Evolutionary conservation across 2,329 filamentous ascomycete genomes (phyloP).

Genomic region (Fonsecaea erecta): DNA sequence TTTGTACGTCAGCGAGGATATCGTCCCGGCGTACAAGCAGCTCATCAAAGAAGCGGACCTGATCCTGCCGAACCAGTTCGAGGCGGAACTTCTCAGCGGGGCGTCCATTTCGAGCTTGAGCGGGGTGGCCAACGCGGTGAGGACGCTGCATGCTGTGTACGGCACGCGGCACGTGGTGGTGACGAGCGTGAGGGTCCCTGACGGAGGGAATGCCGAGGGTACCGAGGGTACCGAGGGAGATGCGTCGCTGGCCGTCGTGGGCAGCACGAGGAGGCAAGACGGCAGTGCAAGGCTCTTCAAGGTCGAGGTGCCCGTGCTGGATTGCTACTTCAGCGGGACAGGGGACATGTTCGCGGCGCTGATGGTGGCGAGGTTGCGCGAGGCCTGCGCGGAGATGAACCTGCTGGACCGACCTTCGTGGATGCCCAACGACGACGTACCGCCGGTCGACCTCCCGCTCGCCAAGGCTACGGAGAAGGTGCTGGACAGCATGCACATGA

Average conservation of each 20-base stretch:
- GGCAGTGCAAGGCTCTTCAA: constrained; percentile 81
- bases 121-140: constrained; percentile 33
- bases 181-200: constrained; percentile 68
- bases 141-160: constrained; percentile 67
- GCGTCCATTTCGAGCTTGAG: constrained; percentile 28
- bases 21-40: constrained; percentile 85
- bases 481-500: constrained; percentile 87
- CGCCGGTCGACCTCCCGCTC: constrained; percentile 74
- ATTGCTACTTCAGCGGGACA: constrained; percentile 94
- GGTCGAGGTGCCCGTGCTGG: constrained; percentile 81
- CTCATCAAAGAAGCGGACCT: constrained; percentile 82
- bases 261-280: constrained; percentile 30
- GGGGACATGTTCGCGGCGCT: constrained; percentile 98
- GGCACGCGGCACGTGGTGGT: constrained; percentile 86
- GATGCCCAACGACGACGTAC: constrained; percentile 75
- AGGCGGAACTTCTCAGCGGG: constrained; percentile 75
- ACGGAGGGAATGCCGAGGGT: neutral
- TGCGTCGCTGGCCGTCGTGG: constrained; percentile 30
- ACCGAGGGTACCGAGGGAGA: neutral
- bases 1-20: constrained; percentile 88
- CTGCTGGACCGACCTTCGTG: constrained; percentile 67
- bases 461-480: constrained; percentile 85
- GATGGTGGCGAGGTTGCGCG: constrained; percentile 82
- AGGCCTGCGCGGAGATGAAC: constrained; percentile 61
- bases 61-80: constrained; percentile 95